These are phyloP conservation scores for Bullera alba DNA, from an alignment of 768 basidiomycete genomes.

Conservation along the genomic window DNA sequence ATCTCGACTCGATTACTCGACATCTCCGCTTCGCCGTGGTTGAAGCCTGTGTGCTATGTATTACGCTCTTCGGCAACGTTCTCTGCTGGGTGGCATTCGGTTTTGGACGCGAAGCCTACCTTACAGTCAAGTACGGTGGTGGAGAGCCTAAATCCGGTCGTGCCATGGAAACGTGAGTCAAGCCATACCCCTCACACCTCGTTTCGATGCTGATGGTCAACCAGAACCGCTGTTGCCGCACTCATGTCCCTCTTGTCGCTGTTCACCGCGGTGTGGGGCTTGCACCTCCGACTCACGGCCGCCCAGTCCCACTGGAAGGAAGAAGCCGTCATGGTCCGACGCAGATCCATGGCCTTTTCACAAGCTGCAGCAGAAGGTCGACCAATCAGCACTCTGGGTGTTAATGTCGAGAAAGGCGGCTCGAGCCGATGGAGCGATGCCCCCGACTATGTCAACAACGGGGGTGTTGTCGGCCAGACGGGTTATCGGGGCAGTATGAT, in stretches of 20 bases:
- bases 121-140: conserved; percentile 19
- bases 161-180: conserved; percentile 43
- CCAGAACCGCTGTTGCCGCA: conserved; percentile 33
- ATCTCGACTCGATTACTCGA: conserved; percentile 38
- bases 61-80: conserved; percentile 41
- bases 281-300: conserved; percentile 29
- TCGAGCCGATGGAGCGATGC: background rate
- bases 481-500: conserved; percentile 14
- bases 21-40: conserved; percentile 41
- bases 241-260: conserved; percentile 34
- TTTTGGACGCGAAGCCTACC: conserved; percentile 26
- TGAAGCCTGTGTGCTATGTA: conserved; percentile 40
- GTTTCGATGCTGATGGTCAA: background rate
- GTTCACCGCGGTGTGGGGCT: conserved; percentile 31
- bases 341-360: conserved; percentile 28
- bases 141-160: conserved; percentile 30
- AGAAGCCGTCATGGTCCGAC: conserved; percentile 36
- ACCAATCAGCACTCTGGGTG: background rate
- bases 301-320: conserved; percentile 33
- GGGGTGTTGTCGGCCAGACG: background rate
- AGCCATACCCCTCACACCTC: background rate
- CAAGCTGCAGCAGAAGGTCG: background rate
- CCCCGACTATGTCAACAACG: background rate
- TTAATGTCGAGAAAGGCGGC: background rate
- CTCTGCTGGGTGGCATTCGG: conserved; percentile 44